These are phyloP conservation scores for Candolleomyces eurysporus DNA, from an alignment of 768 basidiomycete genomes.

Conservation along the genomic window DNA sequence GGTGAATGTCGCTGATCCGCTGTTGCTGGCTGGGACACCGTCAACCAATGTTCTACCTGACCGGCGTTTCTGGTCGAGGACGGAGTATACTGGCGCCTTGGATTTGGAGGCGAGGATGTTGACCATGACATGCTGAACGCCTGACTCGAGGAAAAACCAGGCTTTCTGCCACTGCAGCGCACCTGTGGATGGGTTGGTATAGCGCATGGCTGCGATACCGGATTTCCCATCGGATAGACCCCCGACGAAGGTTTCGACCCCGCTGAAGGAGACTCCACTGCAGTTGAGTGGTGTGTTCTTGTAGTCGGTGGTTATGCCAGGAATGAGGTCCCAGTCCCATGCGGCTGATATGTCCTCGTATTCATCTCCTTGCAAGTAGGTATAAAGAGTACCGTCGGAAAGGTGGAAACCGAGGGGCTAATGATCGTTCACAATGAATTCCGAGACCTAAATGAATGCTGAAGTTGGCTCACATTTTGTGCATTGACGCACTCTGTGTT, in stretches of 20 bases:
- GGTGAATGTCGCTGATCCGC: slow-evolving; percentile 14
- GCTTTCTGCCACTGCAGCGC: slow-evolving; percentile 62
- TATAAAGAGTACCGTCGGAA: slow-evolving; percentile 62
- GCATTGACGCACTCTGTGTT: slow-evolving; percentile 68
- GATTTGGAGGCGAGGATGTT: slow-evolving; percentile 46
- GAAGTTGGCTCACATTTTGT: slow-evolving; percentile 46
- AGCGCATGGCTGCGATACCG: slow-evolving; percentile 64
- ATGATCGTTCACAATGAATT: slow-evolving; percentile 1
- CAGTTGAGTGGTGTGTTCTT: slow-evolving; percentile 53
- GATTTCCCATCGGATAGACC: slow-evolving; percentile 57
- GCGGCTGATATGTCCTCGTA: slow-evolving; percentile 71
- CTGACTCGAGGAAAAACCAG: slow-evolving; percentile 70
- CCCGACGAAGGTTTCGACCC: slow-evolving; percentile 60
- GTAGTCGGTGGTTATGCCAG: slow-evolving; percentile 70
- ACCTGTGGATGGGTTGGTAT: slow-evolving; percentile 58
- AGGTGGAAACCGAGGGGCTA: slow-evolving; percentile 69
- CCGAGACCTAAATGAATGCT: neutral
- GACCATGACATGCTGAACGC: slow-evolving; percentile 63
- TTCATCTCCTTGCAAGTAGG: slow-evolving; percentile 62
- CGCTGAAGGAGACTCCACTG: slow-evolving; percentile 36
- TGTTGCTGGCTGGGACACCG: slow-evolving; percentile 18
- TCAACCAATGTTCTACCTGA: slow-evolving; percentile 43
- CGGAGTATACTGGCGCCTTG: slow-evolving; percentile 51
- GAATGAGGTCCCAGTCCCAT: slow-evolving; percentile 80
- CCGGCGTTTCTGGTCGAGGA: slow-evolving; percentile 63